These are phyloP conservation scores for Penicillium flavigenum DNA, from an alignment of 495 filamentous ascomycete species.

Conservation along the genomic window DNA sequence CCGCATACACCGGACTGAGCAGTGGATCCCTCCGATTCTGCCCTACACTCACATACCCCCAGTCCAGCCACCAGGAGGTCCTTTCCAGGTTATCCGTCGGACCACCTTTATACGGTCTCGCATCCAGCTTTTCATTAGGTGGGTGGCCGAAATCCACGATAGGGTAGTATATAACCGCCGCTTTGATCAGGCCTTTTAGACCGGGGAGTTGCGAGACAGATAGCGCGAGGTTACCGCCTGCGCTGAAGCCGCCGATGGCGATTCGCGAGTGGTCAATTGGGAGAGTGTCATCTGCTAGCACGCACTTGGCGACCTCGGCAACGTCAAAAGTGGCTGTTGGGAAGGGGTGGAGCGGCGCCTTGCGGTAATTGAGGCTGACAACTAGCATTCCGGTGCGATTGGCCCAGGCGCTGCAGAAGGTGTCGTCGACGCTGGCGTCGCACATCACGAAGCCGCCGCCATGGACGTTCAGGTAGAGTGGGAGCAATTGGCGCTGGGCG, in stretches of 20 bases:
- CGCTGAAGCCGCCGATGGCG: slow-evolving; percentile 39
- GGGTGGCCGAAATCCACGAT: slow-evolving; percentile 33
- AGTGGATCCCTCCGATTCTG: slow-evolving; percentile 36
- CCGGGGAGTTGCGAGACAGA: slow-evolving; percentile 29
- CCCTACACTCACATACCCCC: slow-evolving; percentile 33
- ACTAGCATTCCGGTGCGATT: slow-evolving; percentile 35
- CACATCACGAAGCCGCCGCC: slow-evolving; percentile 38
- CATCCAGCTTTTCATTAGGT: slow-evolving; percentile 25
- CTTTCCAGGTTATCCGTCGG: slow-evolving; percentile 26
- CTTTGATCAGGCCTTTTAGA: slow-evolving; percentile 32
- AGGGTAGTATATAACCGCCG: slow-evolving; percentile 35
- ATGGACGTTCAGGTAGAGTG: slow-evolving; percentile 41
- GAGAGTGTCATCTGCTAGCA: slow-evolving; percentile 36
- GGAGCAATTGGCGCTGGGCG: slow-evolving; percentile 22
- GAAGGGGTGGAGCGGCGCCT: slow-evolving; percentile 33
- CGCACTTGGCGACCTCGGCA: slow-evolving; percentile 32
- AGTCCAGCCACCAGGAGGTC: slow-evolving; percentile 29
- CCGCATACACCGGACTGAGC: slow-evolving; percentile 35
- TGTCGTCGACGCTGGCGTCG: slow-evolving; percentile 30
- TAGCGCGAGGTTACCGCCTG: slow-evolving; percentile 36
- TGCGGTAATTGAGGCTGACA: slow-evolving; percentile 37
- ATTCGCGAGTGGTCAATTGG: slow-evolving; percentile 35
- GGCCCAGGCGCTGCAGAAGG: slow-evolving; percentile 32
- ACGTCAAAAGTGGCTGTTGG: slow-evolving; percentile 32
- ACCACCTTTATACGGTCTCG: slow-evolving; percentile 28